Conservation (phyloP, 208 protist genomes). For the Trypanosoma avium region DNA sequence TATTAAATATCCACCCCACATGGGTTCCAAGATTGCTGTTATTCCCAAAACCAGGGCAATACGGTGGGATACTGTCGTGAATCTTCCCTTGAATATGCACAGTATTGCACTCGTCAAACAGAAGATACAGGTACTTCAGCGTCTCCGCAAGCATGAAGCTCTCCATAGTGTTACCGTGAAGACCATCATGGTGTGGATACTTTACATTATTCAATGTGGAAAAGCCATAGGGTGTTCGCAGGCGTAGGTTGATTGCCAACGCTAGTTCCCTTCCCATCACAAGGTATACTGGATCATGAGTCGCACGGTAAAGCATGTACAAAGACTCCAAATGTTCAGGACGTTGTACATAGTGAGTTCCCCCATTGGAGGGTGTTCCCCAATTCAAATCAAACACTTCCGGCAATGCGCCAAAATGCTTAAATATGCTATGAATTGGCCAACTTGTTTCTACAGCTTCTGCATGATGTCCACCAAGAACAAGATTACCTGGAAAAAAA, state of each 20-base stretch:
- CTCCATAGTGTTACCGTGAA: slow-evolving; percentile 84
- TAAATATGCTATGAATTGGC: slow-evolving; percentile 66
- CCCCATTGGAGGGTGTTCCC: not conserved
- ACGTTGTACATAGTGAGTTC: slow-evolving; percentile 63
- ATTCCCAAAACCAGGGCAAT: not conserved
- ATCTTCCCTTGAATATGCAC: slow-evolving; percentile 28
- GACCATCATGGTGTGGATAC: slow-evolving; percentile 28
- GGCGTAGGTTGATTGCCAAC: slow-evolving; percentile 47
- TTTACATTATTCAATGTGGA: slow-evolving; percentile 33
- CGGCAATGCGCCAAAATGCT: slow-evolving; percentile 66
- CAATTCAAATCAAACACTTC: slow-evolving; percentile 48
- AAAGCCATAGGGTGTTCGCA: slow-evolving; percentile 55
- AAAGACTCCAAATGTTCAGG: slow-evolving; percentile 88
- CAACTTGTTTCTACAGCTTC: slow-evolving; percentile 44
- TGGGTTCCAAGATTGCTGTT: slow-evolving; percentile 4
- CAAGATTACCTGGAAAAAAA: slow-evolving; percentile 80
- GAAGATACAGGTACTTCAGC: slow-evolving; percentile 96
- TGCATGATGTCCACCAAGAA: slow-evolving; percentile 53
- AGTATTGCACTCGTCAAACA: slow-evolving; percentile 77
- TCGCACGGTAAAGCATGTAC: slow-evolving; percentile 79
- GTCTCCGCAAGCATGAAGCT: slow-evolving; percentile 94
- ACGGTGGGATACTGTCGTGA: slow-evolving; percentile 7
- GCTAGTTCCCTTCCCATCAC: slow-evolving; percentile 69
- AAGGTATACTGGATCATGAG: slow-evolving; percentile 58
- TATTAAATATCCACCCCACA: slow-evolving; percentile 52